phyloP scores from a whole-genome alignment of 441 rosid species.

The Bruguiera hainesii region DNA sequence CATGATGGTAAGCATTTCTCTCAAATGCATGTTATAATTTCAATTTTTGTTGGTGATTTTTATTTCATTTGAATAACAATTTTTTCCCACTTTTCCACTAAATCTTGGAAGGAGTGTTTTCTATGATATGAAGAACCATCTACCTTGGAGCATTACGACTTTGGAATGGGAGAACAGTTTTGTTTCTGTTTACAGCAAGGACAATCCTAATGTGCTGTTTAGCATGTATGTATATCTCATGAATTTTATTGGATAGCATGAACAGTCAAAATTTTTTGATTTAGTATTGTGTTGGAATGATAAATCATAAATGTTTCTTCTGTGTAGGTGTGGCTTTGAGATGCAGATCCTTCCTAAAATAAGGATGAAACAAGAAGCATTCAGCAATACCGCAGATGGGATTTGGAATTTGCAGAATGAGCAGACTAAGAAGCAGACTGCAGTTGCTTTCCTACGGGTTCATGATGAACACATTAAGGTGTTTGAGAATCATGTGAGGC shows the following conservation, averaged over 20 bases:
- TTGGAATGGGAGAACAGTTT: constrained; percentile 99
- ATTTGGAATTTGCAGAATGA: constrained; percentile 99
- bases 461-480: constrained; percentile 99
- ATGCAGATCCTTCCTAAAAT: constrained; percentile 95
- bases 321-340: constrained; percentile 90
- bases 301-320: neutral
- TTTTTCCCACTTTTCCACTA: constrained; percentile 37
- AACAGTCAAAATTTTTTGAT: too few species aligned
- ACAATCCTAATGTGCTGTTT: constrained; percentile 94
- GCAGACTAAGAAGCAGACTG: constrained; percentile 98
- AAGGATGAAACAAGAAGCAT: constrained; percentile 99
- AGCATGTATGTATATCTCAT: constrained; percentile 62
- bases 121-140: constrained; percentile 99
- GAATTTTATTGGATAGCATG: neutral
- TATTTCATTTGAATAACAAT: neutral
- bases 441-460: constrained; percentile 94
- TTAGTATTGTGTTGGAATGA: too few species aligned
- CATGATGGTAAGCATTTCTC: constrained; percentile 63
- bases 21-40: neutral
- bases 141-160: constrained; percentile 96
- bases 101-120: constrained; percentile 99
- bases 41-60: neutral
- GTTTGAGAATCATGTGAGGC: constrained; percentile 98
- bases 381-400: constrained; percentile 95
- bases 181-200: constrained; percentile 98